phyloP scores from a whole-genome alignment of 345 rosid species.

The Brassica juncea region DNA sequence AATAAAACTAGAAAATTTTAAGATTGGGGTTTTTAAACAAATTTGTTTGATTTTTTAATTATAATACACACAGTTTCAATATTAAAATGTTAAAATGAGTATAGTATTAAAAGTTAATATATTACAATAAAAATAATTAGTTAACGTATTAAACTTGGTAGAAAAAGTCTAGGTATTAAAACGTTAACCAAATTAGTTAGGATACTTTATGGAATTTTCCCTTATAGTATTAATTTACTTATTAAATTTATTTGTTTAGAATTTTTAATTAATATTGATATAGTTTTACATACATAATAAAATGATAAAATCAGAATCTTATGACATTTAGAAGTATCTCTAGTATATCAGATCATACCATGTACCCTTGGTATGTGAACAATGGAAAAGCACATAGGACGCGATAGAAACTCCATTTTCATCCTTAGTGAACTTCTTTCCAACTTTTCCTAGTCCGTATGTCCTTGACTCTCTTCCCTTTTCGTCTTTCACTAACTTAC shows the following conservation, averaged over 20 bases:
- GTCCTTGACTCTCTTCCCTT: constrained; percentile 5
- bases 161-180: no score
- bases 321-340: not conserved
- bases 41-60: no score
- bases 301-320: not conserved
- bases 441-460: constrained; percentile 20
- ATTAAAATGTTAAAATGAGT: no score
- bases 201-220: no score
- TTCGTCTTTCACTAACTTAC: constrained; percentile 23
- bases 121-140: no score
- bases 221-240: no score
- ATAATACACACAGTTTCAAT: no score
- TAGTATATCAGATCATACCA: constrained; percentile 11
- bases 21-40: no score
- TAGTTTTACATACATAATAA: not conserved
- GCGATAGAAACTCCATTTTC: constrained; percentile 16
- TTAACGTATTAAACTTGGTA: no score
- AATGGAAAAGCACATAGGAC: not conserved
- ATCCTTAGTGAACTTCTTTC: constrained; percentile 16
- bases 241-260: not conserved
- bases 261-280: not conserved
- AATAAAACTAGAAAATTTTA: no score
- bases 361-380: not conserved
- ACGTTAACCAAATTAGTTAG: no score
- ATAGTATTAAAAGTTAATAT: no score